These are phyloP conservation scores for Pulveroboletus ravenelii DNA, from an alignment of 768 basidiomycete species.

Conservation along the genomic window DNA sequence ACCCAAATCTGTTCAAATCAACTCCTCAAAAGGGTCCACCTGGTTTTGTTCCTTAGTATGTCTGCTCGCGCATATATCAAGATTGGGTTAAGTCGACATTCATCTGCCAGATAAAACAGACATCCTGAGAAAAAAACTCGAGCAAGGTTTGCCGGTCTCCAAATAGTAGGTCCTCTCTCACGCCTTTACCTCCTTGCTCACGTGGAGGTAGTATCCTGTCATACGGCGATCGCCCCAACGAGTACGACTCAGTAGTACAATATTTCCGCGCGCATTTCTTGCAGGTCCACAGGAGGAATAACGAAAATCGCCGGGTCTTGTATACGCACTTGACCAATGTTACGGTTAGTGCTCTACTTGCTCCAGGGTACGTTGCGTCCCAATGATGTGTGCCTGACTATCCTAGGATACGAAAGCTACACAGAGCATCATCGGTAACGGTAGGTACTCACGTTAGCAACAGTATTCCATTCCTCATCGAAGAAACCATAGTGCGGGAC, in stretches of 20 bases:
- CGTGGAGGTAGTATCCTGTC: slow-evolving; percentile 60
- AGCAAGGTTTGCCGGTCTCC: slow-evolving; percentile 61
- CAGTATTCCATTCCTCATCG: slow-evolving; percentile 4
- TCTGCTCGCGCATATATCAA: not conserved
- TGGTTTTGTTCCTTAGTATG: slow-evolving; percentile 57
- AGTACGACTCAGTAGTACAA: slow-evolving; percentile 74
- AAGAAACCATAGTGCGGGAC: slow-evolving; percentile 50
- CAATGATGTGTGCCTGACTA: slow-evolving; percentile 4
- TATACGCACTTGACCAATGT: slow-evolving; percentile 82
- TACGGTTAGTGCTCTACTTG: slow-evolving; percentile 44
- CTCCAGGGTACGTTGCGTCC: not conserved
- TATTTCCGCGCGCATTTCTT: slow-evolving; percentile 88
- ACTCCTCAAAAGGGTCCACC: slow-evolving; percentile 65
- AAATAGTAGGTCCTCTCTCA: slow-evolving; percentile 59
- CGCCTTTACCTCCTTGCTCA: slow-evolving; percentile 6
- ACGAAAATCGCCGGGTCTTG: slow-evolving; percentile 73
- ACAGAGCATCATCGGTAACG: slow-evolving; percentile 77
- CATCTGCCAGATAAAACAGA: slow-evolving; percentile 64
- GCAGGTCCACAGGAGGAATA: slow-evolving; percentile 72
- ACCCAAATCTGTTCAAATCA: slow-evolving; percentile 81
- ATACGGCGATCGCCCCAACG: slow-evolving; percentile 75
- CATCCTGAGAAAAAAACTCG: slow-evolving; percentile 67
- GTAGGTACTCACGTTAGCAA: slow-evolving; percentile 35
- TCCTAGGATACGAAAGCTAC: slow-evolving; percentile 76
- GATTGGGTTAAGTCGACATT: not conserved